Percentiles rank a stretch among this genome's conserved stretches.
phyloP scores from a whole-genome alignment of 2,329 filamentous ascomycete genomes.

The Phyllosticta citriasiana region DNA sequence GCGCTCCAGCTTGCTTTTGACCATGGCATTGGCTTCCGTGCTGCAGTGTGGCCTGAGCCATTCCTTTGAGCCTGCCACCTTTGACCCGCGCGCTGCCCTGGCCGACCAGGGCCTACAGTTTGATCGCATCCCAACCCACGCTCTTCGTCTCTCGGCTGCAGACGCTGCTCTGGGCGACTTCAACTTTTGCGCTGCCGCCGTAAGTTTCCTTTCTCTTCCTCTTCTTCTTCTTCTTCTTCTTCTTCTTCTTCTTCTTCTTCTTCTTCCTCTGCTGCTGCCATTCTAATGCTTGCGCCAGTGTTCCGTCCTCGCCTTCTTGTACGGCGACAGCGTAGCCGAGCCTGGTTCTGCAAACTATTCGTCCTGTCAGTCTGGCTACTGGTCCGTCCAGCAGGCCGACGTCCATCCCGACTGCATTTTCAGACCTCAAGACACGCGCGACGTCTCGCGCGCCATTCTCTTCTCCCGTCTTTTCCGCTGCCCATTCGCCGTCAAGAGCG shows the following conservation, averaged over 20 bases:
- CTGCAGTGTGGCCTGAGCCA: neutral
- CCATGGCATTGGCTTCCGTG: neutral
- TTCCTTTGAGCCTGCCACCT: constrained; percentile 9
- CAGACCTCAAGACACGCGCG: constrained; percentile 12
- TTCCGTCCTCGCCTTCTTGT: constrained; percentile 17
- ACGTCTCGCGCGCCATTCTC: constrained; percentile 10
- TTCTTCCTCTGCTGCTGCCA: neutral
- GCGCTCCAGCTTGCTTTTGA: constrained; percentile 5
- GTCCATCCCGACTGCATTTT: constrained; percentile 20
- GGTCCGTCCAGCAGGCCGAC: constrained; percentile 20
- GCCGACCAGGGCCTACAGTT: constrained; percentile 14
- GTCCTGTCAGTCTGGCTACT: constrained; percentile 17
- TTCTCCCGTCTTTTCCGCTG: constrained; percentile 16
- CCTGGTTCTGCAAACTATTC: constrained; percentile 15
- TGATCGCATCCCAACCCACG: constrained; percentile 9
- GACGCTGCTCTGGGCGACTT: neutral
- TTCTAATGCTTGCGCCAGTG: constrained; percentile 13
- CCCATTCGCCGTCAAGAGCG: constrained; percentile 35
- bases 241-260: neutral
- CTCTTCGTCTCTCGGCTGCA: neutral
- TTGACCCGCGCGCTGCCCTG: constrained; percentile 12
- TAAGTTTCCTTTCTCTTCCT: constrained; percentile 9
- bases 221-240: neutral
- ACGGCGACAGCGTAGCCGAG: constrained; percentile 13
- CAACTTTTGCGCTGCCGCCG: constrained; percentile 15